Conservation (phyloP, 73 alveolate genomes). For the Paramecium pentaurelia region DNA sequence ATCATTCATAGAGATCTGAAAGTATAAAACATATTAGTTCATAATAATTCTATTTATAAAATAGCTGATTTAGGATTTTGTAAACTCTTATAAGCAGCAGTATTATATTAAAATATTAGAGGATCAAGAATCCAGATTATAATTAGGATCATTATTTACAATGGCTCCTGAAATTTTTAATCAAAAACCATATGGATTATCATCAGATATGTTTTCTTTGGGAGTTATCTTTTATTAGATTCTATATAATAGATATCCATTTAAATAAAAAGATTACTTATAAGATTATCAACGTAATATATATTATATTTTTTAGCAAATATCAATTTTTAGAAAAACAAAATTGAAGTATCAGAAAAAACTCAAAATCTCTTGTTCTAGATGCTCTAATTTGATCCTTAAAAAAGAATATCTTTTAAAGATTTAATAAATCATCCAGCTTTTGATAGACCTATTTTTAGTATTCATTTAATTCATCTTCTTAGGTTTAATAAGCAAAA, state of each 20-base stretch:
- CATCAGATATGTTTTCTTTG: not conserved
- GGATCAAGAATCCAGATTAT: not conserved
- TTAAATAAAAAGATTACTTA: not conserved
- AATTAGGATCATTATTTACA: not conserved
- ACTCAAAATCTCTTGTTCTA: not conserved
- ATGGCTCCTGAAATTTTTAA: conserved; percentile 15
- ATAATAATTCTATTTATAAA: conserved; percentile 8
- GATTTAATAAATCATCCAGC: not conserved
- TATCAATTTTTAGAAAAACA: not conserved
- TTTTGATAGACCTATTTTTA: not conserved
- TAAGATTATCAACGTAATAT: not conserved
- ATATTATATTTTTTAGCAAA: not conserved
- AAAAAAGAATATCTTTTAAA: not conserved
- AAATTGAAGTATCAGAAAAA: not conserved
- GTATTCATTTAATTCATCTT: not conserved
- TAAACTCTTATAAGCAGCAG: not conserved
- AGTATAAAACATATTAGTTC: not conserved
- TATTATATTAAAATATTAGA: not conserved
- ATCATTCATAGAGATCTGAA: conserved; percentile 58
- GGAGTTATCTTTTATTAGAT: not conserved
- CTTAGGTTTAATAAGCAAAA: not conserved
- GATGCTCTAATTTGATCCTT: not conserved
- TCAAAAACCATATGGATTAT: not conserved
- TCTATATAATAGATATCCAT: not conserved
- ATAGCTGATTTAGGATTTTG: conserved; percentile 52